Base-by-base conservation (phyloP, 2,329 filamentous ascomycete genomes). In the Chaetomium strumarium region DNA sequence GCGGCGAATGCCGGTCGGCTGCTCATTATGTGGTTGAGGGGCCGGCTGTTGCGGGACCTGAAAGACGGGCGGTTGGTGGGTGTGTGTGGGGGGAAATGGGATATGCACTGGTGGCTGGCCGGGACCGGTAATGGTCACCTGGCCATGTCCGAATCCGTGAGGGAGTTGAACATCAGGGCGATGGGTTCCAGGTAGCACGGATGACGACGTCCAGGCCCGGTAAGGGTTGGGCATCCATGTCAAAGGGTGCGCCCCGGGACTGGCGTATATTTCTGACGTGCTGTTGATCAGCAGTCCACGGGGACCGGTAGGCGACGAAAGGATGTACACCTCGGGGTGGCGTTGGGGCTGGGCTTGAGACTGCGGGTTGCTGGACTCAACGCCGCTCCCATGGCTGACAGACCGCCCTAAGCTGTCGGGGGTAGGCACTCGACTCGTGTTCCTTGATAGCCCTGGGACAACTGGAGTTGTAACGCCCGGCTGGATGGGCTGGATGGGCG, bases 261-360 rank as follows among this genome's bases (percentile, higher is more conserved):
- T 80, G 54, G 73, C 78, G 53, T 78, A 84, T 11, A 74, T 69
- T 24, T 79, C 78, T 1, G 70, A 63, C 12, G 66, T 66, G 40
- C 74, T 73, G 59, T 78, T 80, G 38, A 85, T 67, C 7, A 85
- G 64, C 1, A 85, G 65, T 6, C 75, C 81, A 17, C 76, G 75
- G 1, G 81, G 82, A 0, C 82, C 82, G 39, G 73, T 72, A 0
- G 81, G 80, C 0, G 82, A 84, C 14, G 75, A 79, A 7, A 85
- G 63, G 20, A 85, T 76, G 58, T 84, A 85, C 2, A 84, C 78
- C 53, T 80, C 76, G 0, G 75, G 70, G 20, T 68, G 68, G 31
- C 63, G 63, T 16, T 64, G 44, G 13, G 55, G 16, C 29, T 50
- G 53, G 16, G 39, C 2, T 5, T 40, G 53, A 31, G 46, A 13